A percentile compares a stretch with the other conserved stretches of the same genome.
phyloP scores from a whole-genome alignment of 2,329 filamentous ascomycete genomes.

The Aphanoascus verrucosus region DNA sequence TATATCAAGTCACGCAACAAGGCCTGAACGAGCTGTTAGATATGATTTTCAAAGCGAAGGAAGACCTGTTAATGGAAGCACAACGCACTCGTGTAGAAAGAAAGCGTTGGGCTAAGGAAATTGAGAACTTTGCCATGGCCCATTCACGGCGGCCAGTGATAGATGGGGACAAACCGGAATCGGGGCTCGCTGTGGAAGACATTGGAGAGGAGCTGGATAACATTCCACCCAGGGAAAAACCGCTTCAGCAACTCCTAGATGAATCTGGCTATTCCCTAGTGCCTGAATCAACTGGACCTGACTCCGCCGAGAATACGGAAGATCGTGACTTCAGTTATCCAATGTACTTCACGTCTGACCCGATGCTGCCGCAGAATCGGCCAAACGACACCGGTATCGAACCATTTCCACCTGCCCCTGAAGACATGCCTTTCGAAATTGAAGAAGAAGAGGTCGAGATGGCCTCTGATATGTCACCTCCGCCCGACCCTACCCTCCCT shows the following conservation, averaged over 20 bases:
- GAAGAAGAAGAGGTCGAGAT: constrained; percentile 7
- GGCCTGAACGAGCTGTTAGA: constrained; percentile 89
- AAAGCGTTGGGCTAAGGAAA: constrained; percentile 41
- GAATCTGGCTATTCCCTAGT: constrained; percentile 32
- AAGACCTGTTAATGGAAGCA: constrained; percentile 62
- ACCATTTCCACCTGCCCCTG: constrained; percentile 13
- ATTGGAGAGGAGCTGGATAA: constrained; percentile 17
- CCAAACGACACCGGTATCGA: constrained; percentile 13
- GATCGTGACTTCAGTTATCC: background rate
- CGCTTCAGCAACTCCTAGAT: constrained; percentile 36
- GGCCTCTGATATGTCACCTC: constrained; percentile 3
- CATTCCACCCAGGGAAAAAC: constrained; percentile 20
- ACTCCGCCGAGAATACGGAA: constrained; percentile 15
- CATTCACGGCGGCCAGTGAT: background rate
- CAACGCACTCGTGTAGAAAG: constrained; percentile 53
- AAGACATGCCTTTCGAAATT: constrained; percentile 6
- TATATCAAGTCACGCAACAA: constrained; percentile 86
- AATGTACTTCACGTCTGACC: constrained; percentile 3
- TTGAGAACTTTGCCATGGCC: constrained; percentile 26
- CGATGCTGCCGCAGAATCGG: constrained; percentile 17
- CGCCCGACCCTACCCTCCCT: constrained; percentile 37
- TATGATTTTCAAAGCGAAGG: constrained; percentile 68
- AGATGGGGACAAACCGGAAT: constrained; percentile 7
- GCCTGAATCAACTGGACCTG: constrained; percentile 17
- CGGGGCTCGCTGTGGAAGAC: constrained; percentile 18